Base-by-base conservation (phyloP, 1,284 basidiomycete genomes). In the Tilletia walkeri region DNA sequence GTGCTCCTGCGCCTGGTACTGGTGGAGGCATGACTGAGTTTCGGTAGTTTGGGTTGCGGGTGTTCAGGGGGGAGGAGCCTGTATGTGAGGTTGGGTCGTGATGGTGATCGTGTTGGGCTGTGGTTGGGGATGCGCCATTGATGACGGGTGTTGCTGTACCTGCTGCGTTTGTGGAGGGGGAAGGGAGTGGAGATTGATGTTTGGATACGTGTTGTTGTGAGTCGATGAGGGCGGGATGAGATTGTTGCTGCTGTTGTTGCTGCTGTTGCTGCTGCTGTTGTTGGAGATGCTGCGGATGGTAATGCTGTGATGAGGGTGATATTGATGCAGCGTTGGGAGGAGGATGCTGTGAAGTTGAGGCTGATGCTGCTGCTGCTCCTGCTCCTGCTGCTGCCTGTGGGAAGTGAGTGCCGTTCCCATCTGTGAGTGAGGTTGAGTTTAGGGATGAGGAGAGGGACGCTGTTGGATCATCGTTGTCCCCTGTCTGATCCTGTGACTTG, bases 401-500 rank as follows among this genome's bases (percentile, higher is more conserved):
- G 30, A 4, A 34, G 56, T 10, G 30, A 14, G 38, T 14, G 6
- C 9, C 18, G 38, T 38, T 18, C 34, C 30, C 9, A 39, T 63
- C 59, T 10, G 34, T 14, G 59, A 63, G 59, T 1, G 59, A 16
- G 59, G 59, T 39, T 34, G 59, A 63, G 59, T 63, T 63, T 14
- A 63, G 36, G 36, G 59, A 63, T 34, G 59, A 63, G 59, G 59
- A 63, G 34, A 63, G 59, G 30, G 59, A 38, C 36, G 59, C 59
- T 10, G 59, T 39, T 39, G 59, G 59, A 1, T 63, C 34, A 16
- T 63, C 34, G 59, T 63, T 30, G 24, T 30, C 24, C 36, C 12
- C 36, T 41, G 59, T 16, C 36, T 24, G 24, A 7, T 61, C 56
- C 24, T 61, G n/a, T 63, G 34, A 34, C n/a, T 63, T 63, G 30